phyloP scores from a whole-genome alignment of 75 land plant species.

The Ceratopteris richardii region DNA sequence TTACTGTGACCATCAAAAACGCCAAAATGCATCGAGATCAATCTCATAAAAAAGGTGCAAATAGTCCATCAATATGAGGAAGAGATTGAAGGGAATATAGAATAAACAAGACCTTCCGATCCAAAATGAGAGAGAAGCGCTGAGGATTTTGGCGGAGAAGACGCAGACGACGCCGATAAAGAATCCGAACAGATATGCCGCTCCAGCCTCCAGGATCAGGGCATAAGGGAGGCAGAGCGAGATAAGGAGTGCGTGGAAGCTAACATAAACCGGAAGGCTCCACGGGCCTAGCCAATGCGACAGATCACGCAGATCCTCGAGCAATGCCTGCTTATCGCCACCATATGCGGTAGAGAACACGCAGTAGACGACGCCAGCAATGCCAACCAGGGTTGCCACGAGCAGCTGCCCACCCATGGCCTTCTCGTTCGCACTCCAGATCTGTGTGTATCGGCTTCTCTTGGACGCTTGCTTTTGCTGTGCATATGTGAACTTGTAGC shows the following conservation, averaged over 20 bases:
- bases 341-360: constrained; percentile 20
- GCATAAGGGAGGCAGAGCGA: constrained; percentile 86
- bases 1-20: too few species aligned
- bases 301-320: constrained; percentile 25
- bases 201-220: constrained; percentile 88
- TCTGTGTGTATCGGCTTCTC: too few species aligned
- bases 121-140: constrained; percentile 90
- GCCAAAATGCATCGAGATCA: too few species aligned
- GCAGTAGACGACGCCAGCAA: background rate
- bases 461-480: too few species aligned
- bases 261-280: constrained; percentile 76
- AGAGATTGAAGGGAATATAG: too few species aligned
- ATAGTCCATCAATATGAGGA: too few species aligned
- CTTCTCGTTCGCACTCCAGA: too few species aligned
- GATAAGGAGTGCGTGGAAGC: constrained; percentile 65
- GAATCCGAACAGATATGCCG: constrained; percentile 81
- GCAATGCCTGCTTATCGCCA: constrained; percentile 38
- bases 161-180: constrained; percentile 70
- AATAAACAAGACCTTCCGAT: constrained; percentile 57
- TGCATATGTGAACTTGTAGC: too few species aligned
- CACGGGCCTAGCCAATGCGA: constrained; percentile 52
- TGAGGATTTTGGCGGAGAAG: constrained; percentile 82
- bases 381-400: too few species aligned
- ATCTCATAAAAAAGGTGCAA: too few species aligned
- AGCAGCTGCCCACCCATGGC: too few species aligned